Percentiles rank a stretch among this genome's conserved stretches.
Conservation (phyloP, 192 early-diverging fungal genomes). For the Podila clonocystis region DNA sequence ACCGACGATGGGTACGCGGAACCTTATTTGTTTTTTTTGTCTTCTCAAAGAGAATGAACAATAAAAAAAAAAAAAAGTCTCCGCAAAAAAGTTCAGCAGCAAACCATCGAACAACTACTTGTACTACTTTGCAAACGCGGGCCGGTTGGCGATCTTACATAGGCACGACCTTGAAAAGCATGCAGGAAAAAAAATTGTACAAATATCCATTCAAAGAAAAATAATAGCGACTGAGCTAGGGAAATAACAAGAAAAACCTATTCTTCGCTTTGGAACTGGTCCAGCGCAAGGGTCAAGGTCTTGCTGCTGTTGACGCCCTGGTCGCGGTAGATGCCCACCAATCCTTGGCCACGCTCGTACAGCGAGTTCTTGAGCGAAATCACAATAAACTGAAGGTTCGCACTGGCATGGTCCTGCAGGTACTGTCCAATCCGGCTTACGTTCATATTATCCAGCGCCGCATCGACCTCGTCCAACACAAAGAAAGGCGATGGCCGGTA, state of each 20-base stretch:
- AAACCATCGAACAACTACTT: no score
- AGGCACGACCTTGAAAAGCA: no score
- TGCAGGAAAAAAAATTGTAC: not conserved
- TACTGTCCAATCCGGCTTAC: constrained; percentile 94
- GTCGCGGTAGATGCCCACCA: constrained; percentile 98
- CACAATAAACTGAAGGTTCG: constrained; percentile 94
- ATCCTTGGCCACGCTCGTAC: constrained; percentile 90
- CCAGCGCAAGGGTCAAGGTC: constrained; percentile 75
- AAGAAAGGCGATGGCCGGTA: constrained; percentile 97
- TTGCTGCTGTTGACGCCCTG: constrained; percentile 84
- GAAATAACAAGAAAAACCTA: not conserved
- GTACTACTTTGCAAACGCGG: no score
- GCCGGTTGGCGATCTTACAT: no score
- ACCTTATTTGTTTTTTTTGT: no score
- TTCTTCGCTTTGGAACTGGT: constrained; percentile 30
- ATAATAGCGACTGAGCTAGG: not conserved
- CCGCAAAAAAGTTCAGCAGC: no score
- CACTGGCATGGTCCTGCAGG: constrained; percentile 76
- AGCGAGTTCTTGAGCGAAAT: constrained; percentile 96
- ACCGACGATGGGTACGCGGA: no score
- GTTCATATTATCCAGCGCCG: constrained; percentile 97
- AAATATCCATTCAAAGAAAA: not conserved
- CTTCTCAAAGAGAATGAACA: no score
- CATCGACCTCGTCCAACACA: constrained; percentile 99
- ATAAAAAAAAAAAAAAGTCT: no score